Evolutionary conservation across 495 filamentous ascomycete genomes (phyloP).

Genomic region (Penicillium crystallinum): DNA sequence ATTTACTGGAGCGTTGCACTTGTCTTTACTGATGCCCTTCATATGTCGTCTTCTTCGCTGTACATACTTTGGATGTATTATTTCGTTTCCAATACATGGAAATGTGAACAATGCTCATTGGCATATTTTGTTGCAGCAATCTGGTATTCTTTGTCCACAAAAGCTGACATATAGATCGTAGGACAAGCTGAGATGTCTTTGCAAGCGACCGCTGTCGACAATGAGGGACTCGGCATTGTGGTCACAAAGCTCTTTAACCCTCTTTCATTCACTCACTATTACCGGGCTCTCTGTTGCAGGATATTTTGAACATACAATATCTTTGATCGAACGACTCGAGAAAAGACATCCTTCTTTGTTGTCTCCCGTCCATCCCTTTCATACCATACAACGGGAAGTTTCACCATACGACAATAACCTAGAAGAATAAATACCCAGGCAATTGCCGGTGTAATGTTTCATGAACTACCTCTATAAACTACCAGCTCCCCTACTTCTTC

Average conservation of each 20-base stretch:
- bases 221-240: neutral
- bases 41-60: neutral
- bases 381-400: neutral
- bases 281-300: neutral
- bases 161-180: neutral
- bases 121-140: neutral
- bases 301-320: neutral
- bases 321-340: neutral
- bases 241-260: neutral
- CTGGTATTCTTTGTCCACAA: neutral
- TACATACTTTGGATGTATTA: neutral
- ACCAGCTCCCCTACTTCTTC: too few species aligned
- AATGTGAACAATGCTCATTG: neutral
- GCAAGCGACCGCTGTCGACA: neutral
- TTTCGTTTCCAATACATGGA: neutral
- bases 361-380: neutral
- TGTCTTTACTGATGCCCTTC: neutral
- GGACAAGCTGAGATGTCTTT: neutral
- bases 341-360: neutral
- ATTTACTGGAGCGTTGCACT: constrained; percentile 2
- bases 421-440: neutral
- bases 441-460: neutral
- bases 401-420: neutral
- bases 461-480: too few species aligned
- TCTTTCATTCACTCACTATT: neutral